phyloP scores from a whole-genome alignment of 164 flowering plant genomes.

The Berberis thunbergii region DNA sequence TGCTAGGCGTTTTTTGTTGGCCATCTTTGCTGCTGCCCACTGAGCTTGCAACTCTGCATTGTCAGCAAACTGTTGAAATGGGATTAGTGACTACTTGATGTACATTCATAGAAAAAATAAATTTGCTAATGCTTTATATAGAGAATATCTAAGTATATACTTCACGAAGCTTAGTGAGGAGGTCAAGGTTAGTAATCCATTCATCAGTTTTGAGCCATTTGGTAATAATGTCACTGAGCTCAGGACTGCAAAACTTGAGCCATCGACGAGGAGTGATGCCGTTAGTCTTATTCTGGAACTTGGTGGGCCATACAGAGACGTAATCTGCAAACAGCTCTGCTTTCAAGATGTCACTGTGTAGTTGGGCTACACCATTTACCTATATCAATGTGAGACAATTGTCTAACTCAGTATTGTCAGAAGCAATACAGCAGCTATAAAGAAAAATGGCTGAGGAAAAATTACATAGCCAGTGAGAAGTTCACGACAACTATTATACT shows the following conservation, averaged over 20 bases:
- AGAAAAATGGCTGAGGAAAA: not conserved
- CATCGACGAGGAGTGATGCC: slow-evolving; percentile 98
- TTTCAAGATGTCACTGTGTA: slow-evolving; percentile 89
- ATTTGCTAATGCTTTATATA: not conserved
- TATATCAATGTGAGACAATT: slow-evolving; percentile 15
- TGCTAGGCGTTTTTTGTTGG: slow-evolving; percentile 75
- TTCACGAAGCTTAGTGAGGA: slow-evolving; percentile 60
- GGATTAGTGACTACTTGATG: not conserved
- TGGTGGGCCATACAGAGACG: slow-evolving; percentile 90
- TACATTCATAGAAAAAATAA: not conserved
- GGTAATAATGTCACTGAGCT: slow-evolving; percentile 75
- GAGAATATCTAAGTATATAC: slow-evolving; percentile 24
- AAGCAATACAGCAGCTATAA: not conserved
- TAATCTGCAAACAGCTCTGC: slow-evolving; percentile 83
- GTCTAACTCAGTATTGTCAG: not conserved
- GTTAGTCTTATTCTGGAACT: slow-evolving; percentile 95
- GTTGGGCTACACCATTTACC: slow-evolving; percentile 98
- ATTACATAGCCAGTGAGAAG: not conserved
- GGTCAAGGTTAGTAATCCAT: slow-evolving; percentile 87
- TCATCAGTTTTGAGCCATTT: slow-evolving; percentile 89
- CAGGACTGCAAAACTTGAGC: slow-evolving; percentile 93
- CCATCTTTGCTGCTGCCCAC: slow-evolving; percentile 96
- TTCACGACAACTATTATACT: too few relatives aligned
- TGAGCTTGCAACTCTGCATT: slow-evolving; percentile 64
- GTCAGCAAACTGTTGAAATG: slow-evolving; percentile 66